phyloP scores from a whole-genome alignment of 208 protist genomes.

The Porcisia deanei region DNA sequence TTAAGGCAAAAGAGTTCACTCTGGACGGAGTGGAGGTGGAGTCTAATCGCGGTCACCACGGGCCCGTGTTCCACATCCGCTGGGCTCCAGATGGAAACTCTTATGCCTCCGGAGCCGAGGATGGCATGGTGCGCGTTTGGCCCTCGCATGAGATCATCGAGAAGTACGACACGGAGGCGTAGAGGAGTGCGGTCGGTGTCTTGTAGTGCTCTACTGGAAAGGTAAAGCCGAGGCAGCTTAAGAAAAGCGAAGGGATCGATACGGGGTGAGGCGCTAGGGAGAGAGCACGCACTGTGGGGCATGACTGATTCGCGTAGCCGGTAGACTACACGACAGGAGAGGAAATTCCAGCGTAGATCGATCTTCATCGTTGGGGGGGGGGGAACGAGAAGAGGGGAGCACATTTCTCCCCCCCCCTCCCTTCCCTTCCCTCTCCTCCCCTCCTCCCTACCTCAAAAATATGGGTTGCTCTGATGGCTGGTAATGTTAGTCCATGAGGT shows the following conservation, averaged over 20 bases:
- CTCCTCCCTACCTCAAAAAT: background rate
- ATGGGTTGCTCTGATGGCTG: background rate
- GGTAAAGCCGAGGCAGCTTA: background rate
- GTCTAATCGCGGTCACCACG: constrained; percentile 91
- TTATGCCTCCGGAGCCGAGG: constrained; percentile 88
- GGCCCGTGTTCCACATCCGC: constrained; percentile 90
- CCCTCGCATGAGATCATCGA: constrained; percentile 88
- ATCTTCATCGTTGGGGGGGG: background rate
- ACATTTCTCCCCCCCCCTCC: no score
- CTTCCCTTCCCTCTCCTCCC: no score
- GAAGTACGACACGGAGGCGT: constrained; percentile 63
- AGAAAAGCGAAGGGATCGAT: background rate
- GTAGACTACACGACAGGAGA: background rate
- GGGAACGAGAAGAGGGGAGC: no score
- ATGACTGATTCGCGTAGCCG: background rate
- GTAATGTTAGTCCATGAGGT: background rate
- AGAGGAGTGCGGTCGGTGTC: background rate
- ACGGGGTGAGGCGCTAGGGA: background rate
- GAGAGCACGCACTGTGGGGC: background rate
- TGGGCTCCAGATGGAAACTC: constrained; percentile 89
- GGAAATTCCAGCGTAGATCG: background rate
- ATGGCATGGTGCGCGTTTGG: constrained; percentile 93
- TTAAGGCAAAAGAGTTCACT: constrained; percentile 93
- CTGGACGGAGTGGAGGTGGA: constrained; percentile 82
- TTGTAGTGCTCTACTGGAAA: background rate